Evolutionary conservation across 176 grass and related monocot genomes (phyloP).

Genomic region (Hordeum vulgare): DNA sequence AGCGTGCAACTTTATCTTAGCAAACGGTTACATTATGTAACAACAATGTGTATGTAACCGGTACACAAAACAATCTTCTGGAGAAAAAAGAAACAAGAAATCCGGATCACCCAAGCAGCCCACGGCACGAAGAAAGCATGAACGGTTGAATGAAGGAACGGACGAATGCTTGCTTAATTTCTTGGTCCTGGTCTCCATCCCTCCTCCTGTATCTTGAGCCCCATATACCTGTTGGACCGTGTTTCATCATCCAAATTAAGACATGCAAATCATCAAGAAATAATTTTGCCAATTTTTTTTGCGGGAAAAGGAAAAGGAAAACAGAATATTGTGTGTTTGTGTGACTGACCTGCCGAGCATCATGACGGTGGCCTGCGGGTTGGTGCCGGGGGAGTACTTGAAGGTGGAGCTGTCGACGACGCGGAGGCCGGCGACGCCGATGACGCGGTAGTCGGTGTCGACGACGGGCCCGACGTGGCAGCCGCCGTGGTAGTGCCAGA

Average conservation of each 20-base stretch:
- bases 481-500: conserved; percentile 81
- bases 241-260: background rate
- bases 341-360: conserved; percentile 95
- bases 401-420: conserved; percentile 71
- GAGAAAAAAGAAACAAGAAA: background rate
- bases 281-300: no score
- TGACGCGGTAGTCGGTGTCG: conserved; percentile 27
- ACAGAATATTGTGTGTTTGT: no score
- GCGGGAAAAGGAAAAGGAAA: no score
- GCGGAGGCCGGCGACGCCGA: conserved; percentile 34
- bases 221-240: conserved; percentile 32
- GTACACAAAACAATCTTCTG: background rate
- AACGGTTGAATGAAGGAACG: background rate
- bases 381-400: conserved; percentile 67
- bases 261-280: background rate
- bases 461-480: conserved; percentile 56
- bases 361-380: conserved; percentile 92
- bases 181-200: background rate
- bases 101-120: background rate
- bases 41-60: no score
- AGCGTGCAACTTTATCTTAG: no score
- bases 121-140: background rate
- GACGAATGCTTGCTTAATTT: background rate
- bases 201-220: conserved; percentile 32
- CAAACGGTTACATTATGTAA: no score